These are phyloP conservation scores for Penicillium sp. DNA, from an alignment of 2,329 filamentous ascomycete genomes.

Conservation along the genomic window DNA sequence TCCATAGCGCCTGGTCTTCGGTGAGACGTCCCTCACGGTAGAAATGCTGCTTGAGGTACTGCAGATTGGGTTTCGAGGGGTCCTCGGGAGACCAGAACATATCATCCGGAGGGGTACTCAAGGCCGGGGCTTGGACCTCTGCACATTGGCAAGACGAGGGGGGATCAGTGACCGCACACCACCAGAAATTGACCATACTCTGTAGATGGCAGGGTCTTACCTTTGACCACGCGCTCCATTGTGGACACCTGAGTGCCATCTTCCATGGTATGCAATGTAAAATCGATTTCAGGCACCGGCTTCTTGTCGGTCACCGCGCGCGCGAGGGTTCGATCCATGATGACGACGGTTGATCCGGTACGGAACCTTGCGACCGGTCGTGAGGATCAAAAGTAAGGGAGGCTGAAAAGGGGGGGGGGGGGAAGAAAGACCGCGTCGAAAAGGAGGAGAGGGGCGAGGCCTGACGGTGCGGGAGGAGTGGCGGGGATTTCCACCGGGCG, in stretches of 20 bases:
- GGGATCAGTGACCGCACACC: constrained; percentile 11
- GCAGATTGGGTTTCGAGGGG: constrained; percentile 80
- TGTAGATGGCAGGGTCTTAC: constrained; percentile 47
- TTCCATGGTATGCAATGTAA: constrained; percentile 97
- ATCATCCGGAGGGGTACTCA: constrained; percentile 84
- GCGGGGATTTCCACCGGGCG: constrained; percentile 8
- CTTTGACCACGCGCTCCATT: constrained; percentile 94
- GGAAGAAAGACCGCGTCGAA: not conserved
- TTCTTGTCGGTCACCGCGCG: constrained; percentile 92
- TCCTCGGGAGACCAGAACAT: constrained; percentile 89
- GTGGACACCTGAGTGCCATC: constrained; percentile 95
- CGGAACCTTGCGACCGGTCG: not conserved
- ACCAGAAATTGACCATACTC: constrained; percentile 2
- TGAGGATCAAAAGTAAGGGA: constrained; percentile 9
- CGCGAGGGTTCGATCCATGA: constrained; percentile 54
- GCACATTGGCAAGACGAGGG: constrained; percentile 12
- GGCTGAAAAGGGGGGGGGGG: constrained; percentile 5
- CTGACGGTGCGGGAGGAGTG: constrained; percentile 12
- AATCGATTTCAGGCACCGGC: constrained; percentile 95
- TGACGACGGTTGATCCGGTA: constrained; percentile 14
- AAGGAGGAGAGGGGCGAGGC: constrained; percentile 1
- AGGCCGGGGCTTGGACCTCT: constrained; percentile 98
- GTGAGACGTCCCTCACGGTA: constrained; percentile 95
- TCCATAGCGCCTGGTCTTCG: constrained; percentile 95
- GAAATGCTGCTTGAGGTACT: constrained; percentile 96